A percentile compares a stretch with the other conserved stretches of the same genome.
Conservation (phyloP, 2,329 filamentous ascomycete genomes). For the Fusarium neocosmosporiellum region DNA sequence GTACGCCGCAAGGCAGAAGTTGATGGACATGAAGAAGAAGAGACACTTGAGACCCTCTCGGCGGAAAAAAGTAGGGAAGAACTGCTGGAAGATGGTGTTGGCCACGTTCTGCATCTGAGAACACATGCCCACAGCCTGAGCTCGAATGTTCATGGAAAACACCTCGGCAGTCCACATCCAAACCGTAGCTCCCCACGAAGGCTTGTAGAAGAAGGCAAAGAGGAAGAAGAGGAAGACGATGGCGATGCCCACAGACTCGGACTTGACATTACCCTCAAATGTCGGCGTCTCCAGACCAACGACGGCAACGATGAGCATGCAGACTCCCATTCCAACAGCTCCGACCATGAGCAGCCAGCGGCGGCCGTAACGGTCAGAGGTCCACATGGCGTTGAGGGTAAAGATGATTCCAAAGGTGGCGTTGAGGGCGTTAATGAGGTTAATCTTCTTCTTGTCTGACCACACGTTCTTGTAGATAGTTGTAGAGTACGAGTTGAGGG, state of each 20-base stretch:
- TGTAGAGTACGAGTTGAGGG: conserved; percentile 76
- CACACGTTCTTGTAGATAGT: conserved; percentile 78
- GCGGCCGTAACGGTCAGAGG: conserved; percentile 75
- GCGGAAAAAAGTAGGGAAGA: conserved; percentile 73
- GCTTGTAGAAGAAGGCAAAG: conserved; percentile 74
- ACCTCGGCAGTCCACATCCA: conserved; percentile 74
- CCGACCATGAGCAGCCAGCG: conserved; percentile 76
- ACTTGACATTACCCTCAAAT: conserved; percentile 61
- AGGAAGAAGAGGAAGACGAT: conserved; percentile 75
- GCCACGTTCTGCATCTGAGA: conserved; percentile 65
- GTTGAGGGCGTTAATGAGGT: conserved; percentile 78
- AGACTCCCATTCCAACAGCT: conserved; percentile 73
- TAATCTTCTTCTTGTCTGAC: conserved; percentile 66
- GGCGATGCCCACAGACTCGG: conserved; percentile 67
- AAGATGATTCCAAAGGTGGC: conserved; percentile 78
- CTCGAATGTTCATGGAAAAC: conserved; percentile 73
- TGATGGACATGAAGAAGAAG: conserved; percentile 34
- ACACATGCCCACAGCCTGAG: conserved; percentile 68
- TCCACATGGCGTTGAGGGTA: conserved; percentile 79
- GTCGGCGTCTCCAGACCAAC: conserved; percentile 59
- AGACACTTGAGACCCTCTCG: conserved; percentile 57
- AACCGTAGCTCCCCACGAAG: conserved; percentile 74
- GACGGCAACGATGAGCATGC: conserved; percentile 70
- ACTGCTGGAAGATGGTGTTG: conserved; percentile 73
- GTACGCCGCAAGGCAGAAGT: conserved; percentile 57